phyloP scores from a whole-genome alignment of 139 green algal species.

The Closterium sp. region DNA sequence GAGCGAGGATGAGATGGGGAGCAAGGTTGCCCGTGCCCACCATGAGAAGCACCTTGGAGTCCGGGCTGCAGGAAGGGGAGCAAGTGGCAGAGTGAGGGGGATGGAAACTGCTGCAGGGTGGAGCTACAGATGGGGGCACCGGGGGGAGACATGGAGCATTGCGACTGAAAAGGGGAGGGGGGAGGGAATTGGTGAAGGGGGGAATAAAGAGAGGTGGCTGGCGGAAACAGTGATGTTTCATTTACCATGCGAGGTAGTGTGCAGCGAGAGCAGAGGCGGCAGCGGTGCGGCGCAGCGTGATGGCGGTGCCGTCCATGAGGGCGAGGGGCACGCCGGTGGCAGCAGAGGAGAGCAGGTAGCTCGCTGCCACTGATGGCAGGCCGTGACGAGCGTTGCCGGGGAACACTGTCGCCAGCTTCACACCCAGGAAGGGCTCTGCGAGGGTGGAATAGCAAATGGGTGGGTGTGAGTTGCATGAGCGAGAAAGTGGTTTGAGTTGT shows the following conservation, averaged over 20 bases:
- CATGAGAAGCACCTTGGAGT: slow-evolving; percentile 7
- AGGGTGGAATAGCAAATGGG: too few relatives aligned
- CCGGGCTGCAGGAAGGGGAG: background rate
- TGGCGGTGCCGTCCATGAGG: slow-evolving; percentile 9
- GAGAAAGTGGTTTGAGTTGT: too few relatives aligned
- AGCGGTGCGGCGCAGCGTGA: slow-evolving; percentile 5
- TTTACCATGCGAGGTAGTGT: slow-evolving; percentile 11
- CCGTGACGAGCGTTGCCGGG: background rate
- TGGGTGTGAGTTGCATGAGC: background rate
- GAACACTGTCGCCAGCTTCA: slow-evolving; percentile 16
- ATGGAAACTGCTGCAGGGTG: too few relatives aligned
- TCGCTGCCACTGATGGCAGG: background rate
- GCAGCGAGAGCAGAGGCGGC: slow-evolving; percentile 17
- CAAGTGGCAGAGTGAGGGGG: too few relatives aligned
- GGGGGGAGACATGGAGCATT: too few relatives aligned
- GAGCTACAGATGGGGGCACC: background rate
- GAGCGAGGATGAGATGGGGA: slow-evolving; percentile 9
- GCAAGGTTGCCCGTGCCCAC: slow-evolving; percentile 4
- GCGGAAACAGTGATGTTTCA: too few relatives aligned
- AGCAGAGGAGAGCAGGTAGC: slow-evolving; percentile 12
- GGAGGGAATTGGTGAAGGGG: too few relatives aligned
- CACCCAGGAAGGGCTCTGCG: slow-evolving; percentile 9
- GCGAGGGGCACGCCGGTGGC: slow-evolving; percentile 11
- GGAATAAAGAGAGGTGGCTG: background rate
- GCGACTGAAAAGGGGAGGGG: too few relatives aligned